Evolutionary conservation across 768 basidiomycete species (phyloP).

Genomic region (Boletus rufocinnamomeus): DNA sequence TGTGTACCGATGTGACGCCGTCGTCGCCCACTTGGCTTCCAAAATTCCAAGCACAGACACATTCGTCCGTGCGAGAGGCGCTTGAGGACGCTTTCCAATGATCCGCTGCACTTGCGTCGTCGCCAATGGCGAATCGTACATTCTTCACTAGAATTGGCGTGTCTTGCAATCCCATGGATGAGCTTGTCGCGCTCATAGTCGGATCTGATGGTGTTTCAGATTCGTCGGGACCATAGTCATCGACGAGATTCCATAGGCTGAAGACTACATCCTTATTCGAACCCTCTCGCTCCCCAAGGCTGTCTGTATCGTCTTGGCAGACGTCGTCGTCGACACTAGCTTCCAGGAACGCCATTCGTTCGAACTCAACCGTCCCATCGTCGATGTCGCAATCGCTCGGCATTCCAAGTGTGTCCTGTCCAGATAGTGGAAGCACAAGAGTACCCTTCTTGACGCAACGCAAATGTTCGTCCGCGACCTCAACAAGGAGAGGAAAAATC

Average conservation of each 20-base stretch:
- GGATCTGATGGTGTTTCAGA: background rate
- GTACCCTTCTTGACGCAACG: background rate
- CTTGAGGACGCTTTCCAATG: background rate
- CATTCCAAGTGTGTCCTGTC: background rate
- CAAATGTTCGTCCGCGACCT: background rate
- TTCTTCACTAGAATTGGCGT: background rate
- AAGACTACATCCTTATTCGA: background rate
- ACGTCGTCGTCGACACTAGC: background rate
- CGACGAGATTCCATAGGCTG: background rate
- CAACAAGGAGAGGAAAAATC: background rate
- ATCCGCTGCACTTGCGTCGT: background rate
- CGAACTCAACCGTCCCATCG: background rate
- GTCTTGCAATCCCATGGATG: background rate
- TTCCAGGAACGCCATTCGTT: background rate
- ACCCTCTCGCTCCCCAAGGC: background rate
- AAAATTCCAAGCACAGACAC: background rate
- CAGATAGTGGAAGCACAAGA: background rate
- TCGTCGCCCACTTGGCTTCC: background rate
- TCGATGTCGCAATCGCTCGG: background rate
- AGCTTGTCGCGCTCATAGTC: background rate
- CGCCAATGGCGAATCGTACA: background rate
- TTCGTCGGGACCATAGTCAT: background rate
- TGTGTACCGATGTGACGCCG: background rate
- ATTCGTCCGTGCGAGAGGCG: background rate
- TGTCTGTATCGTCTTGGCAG: background rate